Evolutionary conservation across 148 eudicot genomes (phyloP).

Genomic region (Fagopyrum homotropicum): DNA sequence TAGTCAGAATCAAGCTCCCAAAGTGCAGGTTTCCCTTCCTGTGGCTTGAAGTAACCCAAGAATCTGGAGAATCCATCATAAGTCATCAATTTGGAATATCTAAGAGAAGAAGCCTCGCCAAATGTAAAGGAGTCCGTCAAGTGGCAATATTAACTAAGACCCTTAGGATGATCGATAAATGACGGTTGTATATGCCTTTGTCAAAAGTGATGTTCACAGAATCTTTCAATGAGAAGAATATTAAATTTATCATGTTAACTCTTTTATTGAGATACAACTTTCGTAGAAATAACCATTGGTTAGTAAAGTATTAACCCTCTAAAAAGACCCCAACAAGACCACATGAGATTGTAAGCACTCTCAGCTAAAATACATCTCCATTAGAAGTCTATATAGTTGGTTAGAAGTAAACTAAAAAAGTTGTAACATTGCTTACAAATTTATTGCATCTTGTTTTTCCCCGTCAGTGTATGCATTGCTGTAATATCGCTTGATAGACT

Average conservation of each 20-base stretch:
- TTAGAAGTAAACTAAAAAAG: not conserved
- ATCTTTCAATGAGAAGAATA: conserved; percentile 3
- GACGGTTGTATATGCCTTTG: not conserved
- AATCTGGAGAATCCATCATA: conserved; percentile 39
- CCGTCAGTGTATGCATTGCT: conserved; percentile 99
- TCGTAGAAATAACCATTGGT: not conserved
- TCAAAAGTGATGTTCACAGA: not conserved
- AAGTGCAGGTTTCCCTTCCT: conserved; percentile 94
- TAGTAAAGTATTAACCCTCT: not conserved
- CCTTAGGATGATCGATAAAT: not conserved
- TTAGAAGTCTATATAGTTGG: conserved; percentile 12
- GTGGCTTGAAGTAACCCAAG: conserved; percentile 95
- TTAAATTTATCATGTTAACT: not conserved
- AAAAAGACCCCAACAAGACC: not conserved
- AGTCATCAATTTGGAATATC: not conserved
- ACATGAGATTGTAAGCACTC: not conserved
- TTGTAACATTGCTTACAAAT: conserved; percentile 46
- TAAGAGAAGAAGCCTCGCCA: not conserved
- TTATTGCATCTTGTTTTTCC: conserved; percentile 98
- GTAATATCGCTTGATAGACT: conserved; percentile 94
- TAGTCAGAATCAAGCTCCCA: conserved; percentile 99
- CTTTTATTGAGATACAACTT: not conserved
- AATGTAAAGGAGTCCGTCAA: not conserved
- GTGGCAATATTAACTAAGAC: not conserved
- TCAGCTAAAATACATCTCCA: conserved; percentile 2